These are phyloP conservation scores for Trametes pubescens DNA, from an alignment of 1,284 basidiomycete species.

Conservation along the genomic window DNA sequence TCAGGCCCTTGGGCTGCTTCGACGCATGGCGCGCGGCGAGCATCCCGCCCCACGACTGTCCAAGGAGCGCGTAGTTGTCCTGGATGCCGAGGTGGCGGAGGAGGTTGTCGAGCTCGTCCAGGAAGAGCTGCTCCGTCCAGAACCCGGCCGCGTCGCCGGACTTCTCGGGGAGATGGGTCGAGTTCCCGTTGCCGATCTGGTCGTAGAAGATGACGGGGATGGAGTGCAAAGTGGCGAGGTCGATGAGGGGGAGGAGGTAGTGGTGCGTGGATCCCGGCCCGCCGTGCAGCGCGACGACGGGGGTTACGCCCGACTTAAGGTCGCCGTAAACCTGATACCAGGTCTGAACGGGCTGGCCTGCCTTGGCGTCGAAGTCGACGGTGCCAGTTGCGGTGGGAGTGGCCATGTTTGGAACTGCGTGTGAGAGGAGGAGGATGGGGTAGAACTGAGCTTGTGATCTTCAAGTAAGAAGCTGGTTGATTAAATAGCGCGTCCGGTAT, in stretches of 20 bases:
- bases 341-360: constrained; percentile 35
- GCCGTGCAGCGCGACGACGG: constrained; percentile 52
- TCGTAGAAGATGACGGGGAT: constrained; percentile 60
- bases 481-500: not conserved
- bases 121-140: constrained; percentile 57
- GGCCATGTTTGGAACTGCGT: constrained; percentile 19
- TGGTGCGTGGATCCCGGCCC: constrained; percentile 53
- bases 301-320: constrained; percentile 40
- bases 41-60: constrained; percentile 63
- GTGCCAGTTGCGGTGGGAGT: constrained; percentile 24
- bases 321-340: constrained; percentile 43
- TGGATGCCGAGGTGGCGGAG: constrained; percentile 49
- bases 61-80: constrained; percentile 51
- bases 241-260: constrained; percentile 50
- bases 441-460: too few relatives aligned
- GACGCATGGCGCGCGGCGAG: constrained; percentile 47
- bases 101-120: constrained; percentile 58
- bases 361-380: constrained; percentile 26
- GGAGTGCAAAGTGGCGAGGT: constrained; percentile 38
- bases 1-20: constrained; percentile 48
- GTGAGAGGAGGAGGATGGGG: not conserved
- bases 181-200: constrained; percentile 56
- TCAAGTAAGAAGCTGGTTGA: not conserved
- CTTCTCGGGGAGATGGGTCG: constrained; percentile 51
- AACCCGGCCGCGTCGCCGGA: constrained; percentile 43